phyloP scores from a whole-genome alignment of 2,329 filamentous ascomycete genomes.

The Aspergillus felis region DNA sequence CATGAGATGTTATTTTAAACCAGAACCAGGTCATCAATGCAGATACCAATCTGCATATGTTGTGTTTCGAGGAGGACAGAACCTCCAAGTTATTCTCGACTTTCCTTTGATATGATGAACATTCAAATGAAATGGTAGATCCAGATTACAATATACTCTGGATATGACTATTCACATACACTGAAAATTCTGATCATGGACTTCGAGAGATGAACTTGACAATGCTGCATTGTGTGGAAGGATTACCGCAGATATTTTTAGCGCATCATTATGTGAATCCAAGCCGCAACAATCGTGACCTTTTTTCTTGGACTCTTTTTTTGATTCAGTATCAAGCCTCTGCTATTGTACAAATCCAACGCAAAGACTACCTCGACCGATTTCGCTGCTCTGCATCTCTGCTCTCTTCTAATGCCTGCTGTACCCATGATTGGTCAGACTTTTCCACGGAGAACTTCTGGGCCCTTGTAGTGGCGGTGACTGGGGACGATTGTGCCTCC shows the following conservation, averaged over 20 bases:
- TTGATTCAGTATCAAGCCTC: background rate
- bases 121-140: conserved; percentile 30
- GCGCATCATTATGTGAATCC: background rate
- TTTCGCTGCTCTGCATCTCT: conserved; percentile 14
- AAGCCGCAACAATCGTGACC: background rate
- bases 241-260: background rate
- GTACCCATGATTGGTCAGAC: conserved; percentile 25
- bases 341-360: background rate
- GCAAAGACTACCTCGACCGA: conserved; percentile 1
- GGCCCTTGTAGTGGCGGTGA: conserved; percentile 14
- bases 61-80: background rate
- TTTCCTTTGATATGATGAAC: conserved; percentile 30
- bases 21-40: background rate
- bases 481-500: conserved; percentile 52
- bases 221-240: background rate
- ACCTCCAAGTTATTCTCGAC: conserved; percentile 3
- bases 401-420: conserved; percentile 31
- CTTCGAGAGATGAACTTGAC: conserved; percentile 9
- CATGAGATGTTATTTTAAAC: background rate
- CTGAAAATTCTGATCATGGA: conserved; percentile 39
- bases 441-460: conserved; percentile 48
- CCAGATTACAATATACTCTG: conserved; percentile 26
- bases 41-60: background rate
- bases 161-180: conserved; percentile 37
- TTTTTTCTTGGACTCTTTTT: background rate